Conservation (phyloP, 257 asterid genomes). For the Plantago elongata region DNA sequence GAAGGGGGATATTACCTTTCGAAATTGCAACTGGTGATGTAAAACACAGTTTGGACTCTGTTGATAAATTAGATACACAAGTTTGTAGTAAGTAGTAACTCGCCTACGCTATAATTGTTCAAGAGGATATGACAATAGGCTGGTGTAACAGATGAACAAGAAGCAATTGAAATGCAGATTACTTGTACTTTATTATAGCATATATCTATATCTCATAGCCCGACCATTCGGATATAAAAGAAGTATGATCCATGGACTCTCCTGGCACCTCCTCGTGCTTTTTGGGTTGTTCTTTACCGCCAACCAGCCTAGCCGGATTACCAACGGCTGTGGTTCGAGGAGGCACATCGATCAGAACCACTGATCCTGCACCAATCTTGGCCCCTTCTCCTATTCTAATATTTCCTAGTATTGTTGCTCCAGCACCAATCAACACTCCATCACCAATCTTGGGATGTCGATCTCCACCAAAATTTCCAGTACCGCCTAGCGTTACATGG, state of each 20-base stretch:
- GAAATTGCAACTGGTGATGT: too few relatives aligned
- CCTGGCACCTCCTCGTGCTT: slow-evolving; percentile 51
- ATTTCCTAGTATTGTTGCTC: slow-evolving; percentile 61
- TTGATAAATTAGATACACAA: too few relatives aligned
- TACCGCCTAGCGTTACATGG: slow-evolving; percentile 71
- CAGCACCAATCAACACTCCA: slow-evolving; percentile 72
- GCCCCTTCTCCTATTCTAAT: slow-evolving; percentile 75
- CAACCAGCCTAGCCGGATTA: slow-evolving; percentile 59
- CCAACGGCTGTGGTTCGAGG: slow-evolving; percentile 72
- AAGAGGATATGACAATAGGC: too few relatives aligned
- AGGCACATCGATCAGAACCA: slow-evolving; percentile 63
- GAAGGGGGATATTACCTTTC: too few relatives aligned
- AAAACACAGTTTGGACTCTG: too few relatives aligned
- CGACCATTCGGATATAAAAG: slow-evolving; percentile 51
- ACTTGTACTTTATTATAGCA: too few relatives aligned
- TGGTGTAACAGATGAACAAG: too few relatives aligned
- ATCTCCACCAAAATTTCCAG: slow-evolving; percentile 54
- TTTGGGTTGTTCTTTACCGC: slow-evolving; percentile 44
- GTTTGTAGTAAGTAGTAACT: too few relatives aligned
- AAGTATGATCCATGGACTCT: slow-evolving; percentile 61
- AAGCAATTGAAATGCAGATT: too few relatives aligned
- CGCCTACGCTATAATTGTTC: too few relatives aligned
- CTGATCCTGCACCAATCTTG: slow-evolving; percentile 66
- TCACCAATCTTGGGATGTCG: slow-evolving; percentile 75
- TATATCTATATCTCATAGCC: slow-evolving; percentile 36